A percentile compares a stretch with the other conserved stretches of the same genome.
phyloP scores from a whole-genome alignment of 257 asterid species.

The Eustoma russellianum region DNA sequence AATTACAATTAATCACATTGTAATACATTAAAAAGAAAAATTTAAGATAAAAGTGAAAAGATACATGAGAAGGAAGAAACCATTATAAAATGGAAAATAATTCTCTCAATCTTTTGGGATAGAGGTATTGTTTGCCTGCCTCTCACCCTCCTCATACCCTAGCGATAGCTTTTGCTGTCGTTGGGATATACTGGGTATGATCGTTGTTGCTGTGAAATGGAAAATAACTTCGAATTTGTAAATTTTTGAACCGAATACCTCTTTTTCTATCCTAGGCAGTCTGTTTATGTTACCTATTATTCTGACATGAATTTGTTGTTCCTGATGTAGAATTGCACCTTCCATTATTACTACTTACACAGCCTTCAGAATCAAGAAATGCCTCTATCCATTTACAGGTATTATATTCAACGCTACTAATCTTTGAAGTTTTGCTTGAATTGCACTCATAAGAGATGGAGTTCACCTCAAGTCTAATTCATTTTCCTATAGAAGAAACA shows the following conservation, averaged over 20 bases:
- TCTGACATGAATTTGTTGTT: constrained; percentile 1
- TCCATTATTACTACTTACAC: neutral
- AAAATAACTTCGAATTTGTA: neutral
- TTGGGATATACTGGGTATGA: neutral
- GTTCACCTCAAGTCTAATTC: constrained; percentile 19
- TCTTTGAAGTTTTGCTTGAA: constrained; percentile 13
- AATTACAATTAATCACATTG: too few species aligned
- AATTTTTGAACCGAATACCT: neutral
- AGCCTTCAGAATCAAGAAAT: constrained; percentile 11
- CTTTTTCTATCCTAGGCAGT: neutral
- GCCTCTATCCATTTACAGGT: too few species aligned
- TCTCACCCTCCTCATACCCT: too few species aligned
- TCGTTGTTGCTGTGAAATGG: neutral
- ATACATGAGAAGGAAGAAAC: neutral
- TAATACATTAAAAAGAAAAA: too few species aligned
- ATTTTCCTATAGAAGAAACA: constrained; percentile 3
- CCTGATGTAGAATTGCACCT: constrained; percentile 8
- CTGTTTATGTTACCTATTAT: neutral
- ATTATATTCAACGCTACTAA: neutral
- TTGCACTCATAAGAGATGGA: constrained; percentile 19
- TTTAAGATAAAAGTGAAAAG: too few species aligned
- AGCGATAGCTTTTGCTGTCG: too few species aligned
- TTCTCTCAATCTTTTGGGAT: too few species aligned
- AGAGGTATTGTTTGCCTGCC: too few species aligned
- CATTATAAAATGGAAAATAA: neutral